Evolutionary conservation across 1,139 yeast species (phyloP), one percentile per base, ranked within the genome.

Genomic region (Yamadazyma songkhlaensis): DNA sequence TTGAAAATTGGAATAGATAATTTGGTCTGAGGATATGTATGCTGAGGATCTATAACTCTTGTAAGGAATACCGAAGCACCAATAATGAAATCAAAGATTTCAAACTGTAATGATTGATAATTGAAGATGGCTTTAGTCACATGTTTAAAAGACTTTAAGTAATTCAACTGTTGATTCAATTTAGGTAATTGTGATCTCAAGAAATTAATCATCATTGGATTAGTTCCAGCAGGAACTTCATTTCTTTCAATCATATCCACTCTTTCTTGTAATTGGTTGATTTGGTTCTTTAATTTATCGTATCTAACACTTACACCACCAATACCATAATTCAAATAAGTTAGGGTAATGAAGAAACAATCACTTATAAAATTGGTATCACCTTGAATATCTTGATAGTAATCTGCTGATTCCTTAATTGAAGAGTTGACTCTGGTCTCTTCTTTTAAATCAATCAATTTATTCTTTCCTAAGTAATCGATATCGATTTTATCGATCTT

Each of bases 381-480:
- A 3, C 55, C 51, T 9, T 31, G 55, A 11, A 57, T 46, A 10
- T 56, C 55, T 4, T 55, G 41, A 49, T 73, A 78, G 51, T 73
- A 81, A 37, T 77, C 79, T 31, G 72, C 72, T 2, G 88, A 82
- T 49, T 87, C 94, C 43, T 74, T 75, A 29, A 76, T 70, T 27
- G 94, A 85, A 1, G 96, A 76, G 48, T 85, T 82, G 26, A 89
- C 72, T 54, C 94, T 79, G 4, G 97, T 83, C 55, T 94, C 97
- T 31, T 88, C 96, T 6, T 63, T 59, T 17, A 90, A 66, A 52
- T 86, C 85, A 40, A 85, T 63, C 31, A 81, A 60, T 36, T 72
- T 67, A 34, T 54, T 52, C 3, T 36, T 73, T 67, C 46, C 81
- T 77, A 59, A 88, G 44, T 58, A 71, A 44, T 82, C 72, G 6